These are phyloP conservation scores for Fusarium sp. DNA, from an alignment of 2,329 filamentous ascomycete genomes.

Conservation along the genomic window DNA sequence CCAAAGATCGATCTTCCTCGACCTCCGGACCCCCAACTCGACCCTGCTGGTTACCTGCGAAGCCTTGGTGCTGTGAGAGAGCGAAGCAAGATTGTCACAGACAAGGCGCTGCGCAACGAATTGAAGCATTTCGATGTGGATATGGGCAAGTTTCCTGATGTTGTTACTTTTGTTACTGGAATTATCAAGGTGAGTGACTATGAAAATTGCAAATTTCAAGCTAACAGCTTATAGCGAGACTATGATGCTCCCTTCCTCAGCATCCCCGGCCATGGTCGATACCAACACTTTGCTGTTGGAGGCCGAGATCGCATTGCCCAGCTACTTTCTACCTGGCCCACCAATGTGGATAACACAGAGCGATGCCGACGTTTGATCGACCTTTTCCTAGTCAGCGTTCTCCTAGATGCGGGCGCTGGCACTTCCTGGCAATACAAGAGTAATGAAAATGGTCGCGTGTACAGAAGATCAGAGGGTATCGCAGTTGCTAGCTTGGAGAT, in stretches of 20 bases:
- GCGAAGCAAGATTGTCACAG: conserved; percentile 77
- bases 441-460: conserved; percentile 84
- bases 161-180: conserved; percentile 87
- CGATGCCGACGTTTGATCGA: conserved; percentile 81
- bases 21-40: conserved; percentile 86
- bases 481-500: conserved; percentile 84
- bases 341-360: conserved; percentile 77
- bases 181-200: conserved; percentile 83
- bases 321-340: conserved; percentile 76
- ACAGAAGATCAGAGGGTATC: conserved; percentile 87
- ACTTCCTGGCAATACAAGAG: conserved; percentile 94
- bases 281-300: conserved; percentile 88
- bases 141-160: conserved; percentile 83
- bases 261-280: conserved; percentile 89
- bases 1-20: conserved; percentile 84
- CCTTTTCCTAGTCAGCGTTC: conserved; percentile 82
- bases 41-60: conserved; percentile 90
- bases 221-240: conserved; percentile 58
- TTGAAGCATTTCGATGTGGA: conserved; percentile 91
- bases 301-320: conserved; percentile 79
- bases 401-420: conserved; percentile 90
- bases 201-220: background rate
- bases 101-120: conserved; percentile 81
- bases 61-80: conserved; percentile 91
- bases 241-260: conserved; percentile 66